Base-by-base conservation (phyloP, 768 basidiomycete species). In the Suillus alpinus region DNA sequence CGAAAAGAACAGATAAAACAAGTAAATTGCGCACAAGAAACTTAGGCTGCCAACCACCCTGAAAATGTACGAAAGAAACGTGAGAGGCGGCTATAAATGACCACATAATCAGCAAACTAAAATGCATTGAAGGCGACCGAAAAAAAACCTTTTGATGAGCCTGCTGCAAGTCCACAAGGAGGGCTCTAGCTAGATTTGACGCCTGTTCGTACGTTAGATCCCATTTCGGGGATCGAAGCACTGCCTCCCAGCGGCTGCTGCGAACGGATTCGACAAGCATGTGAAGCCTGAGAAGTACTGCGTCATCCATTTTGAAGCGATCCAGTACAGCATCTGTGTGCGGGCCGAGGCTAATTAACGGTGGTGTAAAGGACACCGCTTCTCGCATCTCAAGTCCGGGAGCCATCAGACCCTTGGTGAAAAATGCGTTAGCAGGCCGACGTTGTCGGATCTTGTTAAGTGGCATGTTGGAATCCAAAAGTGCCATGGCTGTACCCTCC, bases 331-430 rank as follows among this genome's bases (percentile, higher is more conserved):
- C 43, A 59, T 62, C 58, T 18, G 50, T 59, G 14, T 53, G 26
- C 1, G 58, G 57, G 3, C 61, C 58, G 32, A 62, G 52, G 58
- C 61, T 62, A 47, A 62, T 59, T 8, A 62, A 23, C 13, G 47
- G 39, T 34, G 46, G 43, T 16, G 41, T 13, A 32, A 39, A 34
- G 32, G 44, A 44, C 5, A 6, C 12, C 10, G 44, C 12, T 23
- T 5, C 44, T 23, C 2, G 20, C 44, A 46, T 46, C 23, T 46
- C 44, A 7, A 0, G 20, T 14, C 13, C 5, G 4, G 44, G 23
- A 13, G 2, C 44, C 2, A 6, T 20, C 23, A 13, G 12, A 46
- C 41, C 41, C 41, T 43, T 43, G 8, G 41, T 20, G 12, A 23
- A 23, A 46, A 46, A 46, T 14, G 20, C 0, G 2, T 46, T 2